A percentile compares a stretch with the other conserved stretches of the same genome.
Evolutionary conservation across 108 stramenopile genomes (phyloP).

Genomic region (Epipyxis sp.): DNA sequence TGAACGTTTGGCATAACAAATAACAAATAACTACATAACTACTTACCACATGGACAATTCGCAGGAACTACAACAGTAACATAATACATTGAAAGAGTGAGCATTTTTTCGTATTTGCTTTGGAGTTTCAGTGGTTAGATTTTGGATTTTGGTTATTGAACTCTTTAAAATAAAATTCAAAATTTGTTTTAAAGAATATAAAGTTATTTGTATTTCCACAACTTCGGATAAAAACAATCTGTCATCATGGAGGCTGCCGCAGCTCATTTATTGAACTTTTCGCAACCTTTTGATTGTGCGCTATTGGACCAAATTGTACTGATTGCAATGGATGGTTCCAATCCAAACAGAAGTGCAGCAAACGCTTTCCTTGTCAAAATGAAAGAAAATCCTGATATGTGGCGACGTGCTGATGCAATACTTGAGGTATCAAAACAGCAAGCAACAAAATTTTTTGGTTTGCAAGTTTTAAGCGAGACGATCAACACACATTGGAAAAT

Average conservation of each 20-base stretch:
- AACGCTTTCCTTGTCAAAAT: slow-evolving; percentile 50
- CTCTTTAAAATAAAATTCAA: too few species aligned
- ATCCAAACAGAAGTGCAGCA: slow-evolving; percentile 45
- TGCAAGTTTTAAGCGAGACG: slow-evolving; percentile 53
- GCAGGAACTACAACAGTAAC: too few species aligned
- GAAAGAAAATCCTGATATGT: slow-evolving; percentile 56
- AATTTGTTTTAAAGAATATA: too few species aligned
- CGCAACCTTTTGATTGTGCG: slow-evolving; percentile 57
- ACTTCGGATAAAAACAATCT: too few species aligned
- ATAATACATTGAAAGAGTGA: too few species aligned
- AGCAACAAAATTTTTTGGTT: slow-evolving; percentile 52
- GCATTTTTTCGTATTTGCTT: too few species aligned
- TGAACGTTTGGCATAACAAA: too few species aligned
- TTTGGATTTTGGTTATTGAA: too few species aligned
- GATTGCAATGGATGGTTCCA: slow-evolving; percentile 48
- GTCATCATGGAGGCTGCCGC: slow-evolving; percentile 53
- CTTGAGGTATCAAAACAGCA: slow-evolving; percentile 49
- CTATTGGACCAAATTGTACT: slow-evolving; percentile 56
- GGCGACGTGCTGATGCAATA: slow-evolving; percentile 51
- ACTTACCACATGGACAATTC: too few species aligned
- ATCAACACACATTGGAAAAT: slow-evolving; percentile 60
- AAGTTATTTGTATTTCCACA: too few species aligned
- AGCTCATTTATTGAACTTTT: slow-evolving; percentile 56
- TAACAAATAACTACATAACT: too few species aligned
- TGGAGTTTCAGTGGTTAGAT: too few species aligned